Evolutionary conservation across 805 yeast genomes (phyloP), one percentile per base, ranked within the genome.

Genomic region (Monosporozyma solicola): DNA sequence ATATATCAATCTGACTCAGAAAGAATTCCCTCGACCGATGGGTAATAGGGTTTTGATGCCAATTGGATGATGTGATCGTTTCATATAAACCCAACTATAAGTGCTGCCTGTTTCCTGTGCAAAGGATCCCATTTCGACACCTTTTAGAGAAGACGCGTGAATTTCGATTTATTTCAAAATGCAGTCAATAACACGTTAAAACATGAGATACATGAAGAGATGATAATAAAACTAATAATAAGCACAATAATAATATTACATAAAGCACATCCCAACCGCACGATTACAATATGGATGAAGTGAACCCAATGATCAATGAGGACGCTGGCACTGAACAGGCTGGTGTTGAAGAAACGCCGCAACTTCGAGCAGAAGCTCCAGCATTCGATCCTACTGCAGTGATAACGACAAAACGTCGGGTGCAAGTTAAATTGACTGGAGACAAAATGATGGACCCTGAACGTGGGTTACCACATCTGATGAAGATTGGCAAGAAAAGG

Each of bases 391-490:
- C 71, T 2, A 63, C 69, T 5, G 59, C 54, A 5, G 55, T 65
- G 16, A 46, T 53, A 6, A 50, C 57, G 2, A 62, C 52, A 31
- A 55, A 58, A 27, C 55, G 69, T n/a, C 59, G 62, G 44, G 60
- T 61, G 6, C 64, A 63, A n/a, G 78, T 77, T 43, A 78, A 75
- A 52, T 65, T 86, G 33, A 80, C 80, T 15, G 78, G 77, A 8
- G 78, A 74, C 16, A 73, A 77, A 39, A 67, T 85, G 51, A 61
- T 80, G 6, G 71, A 80, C 2, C 29, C 24, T 35, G 69, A 70
- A 3, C 68, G 75, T n/a, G 94, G 92, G 1, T 63, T 86, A 44
- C 82, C 84, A 1, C 70, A 71, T 49, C 54, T 85, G n/a, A 64
- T 73, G 41, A 65, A 65, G 50, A 64, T 70, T 44, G 71, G 72